phyloP scores from a whole-genome alignment of 1,284 basidiomycete species.

The Malassezia brasiliensis region DNA sequence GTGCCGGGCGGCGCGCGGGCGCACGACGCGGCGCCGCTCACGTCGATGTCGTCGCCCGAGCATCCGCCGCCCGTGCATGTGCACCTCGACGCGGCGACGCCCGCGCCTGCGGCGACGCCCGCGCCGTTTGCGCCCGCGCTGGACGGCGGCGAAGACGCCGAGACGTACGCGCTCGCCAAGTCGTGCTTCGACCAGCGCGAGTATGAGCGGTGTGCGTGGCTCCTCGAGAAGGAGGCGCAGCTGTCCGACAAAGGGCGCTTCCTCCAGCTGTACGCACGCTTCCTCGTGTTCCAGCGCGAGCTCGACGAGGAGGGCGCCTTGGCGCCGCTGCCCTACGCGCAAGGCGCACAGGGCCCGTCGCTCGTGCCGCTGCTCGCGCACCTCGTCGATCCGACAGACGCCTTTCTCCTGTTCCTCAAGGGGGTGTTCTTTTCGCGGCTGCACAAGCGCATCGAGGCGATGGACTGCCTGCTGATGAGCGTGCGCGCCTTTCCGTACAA shows the following conservation, averaged over 20 bases:
- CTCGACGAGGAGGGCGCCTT: slow-evolving; percentile 29
- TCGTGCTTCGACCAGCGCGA: slow-evolving; percentile 70
- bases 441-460: slow-evolving; percentile 57
- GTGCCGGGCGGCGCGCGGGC: neutral
- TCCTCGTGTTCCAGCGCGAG: slow-evolving; percentile 52
- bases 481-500: slow-evolving; percentile 81
- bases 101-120: neutral
- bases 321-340: slow-evolving; percentile 21
- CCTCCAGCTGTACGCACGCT: slow-evolving; percentile 68
- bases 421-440: slow-evolving; percentile 43
- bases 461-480: slow-evolving; percentile 68
- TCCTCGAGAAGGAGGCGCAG: slow-evolving; percentile 20
- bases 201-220: slow-evolving; percentile 61
- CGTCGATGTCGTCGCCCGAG: neutral
- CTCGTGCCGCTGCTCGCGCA: slow-evolving; percentile 32
- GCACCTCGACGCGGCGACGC: slow-evolving; percentile 1
- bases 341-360: slow-evolving; percentile 2
- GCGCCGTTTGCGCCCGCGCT: neutral
- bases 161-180: slow-evolving; percentile 60
- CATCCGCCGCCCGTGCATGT: neutral
- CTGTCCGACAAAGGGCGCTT: slow-evolving; percentile 59
- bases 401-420: slow-evolving; percentile 43
- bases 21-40: slow-evolving; percentile 6
- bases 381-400: slow-evolving; percentile 30
- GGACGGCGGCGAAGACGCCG: slow-evolving; percentile 18